These are phyloP conservation scores for Russula vinacea DNA, from an alignment of 768 basidiomycete species.

Conservation along the genomic window DNA sequence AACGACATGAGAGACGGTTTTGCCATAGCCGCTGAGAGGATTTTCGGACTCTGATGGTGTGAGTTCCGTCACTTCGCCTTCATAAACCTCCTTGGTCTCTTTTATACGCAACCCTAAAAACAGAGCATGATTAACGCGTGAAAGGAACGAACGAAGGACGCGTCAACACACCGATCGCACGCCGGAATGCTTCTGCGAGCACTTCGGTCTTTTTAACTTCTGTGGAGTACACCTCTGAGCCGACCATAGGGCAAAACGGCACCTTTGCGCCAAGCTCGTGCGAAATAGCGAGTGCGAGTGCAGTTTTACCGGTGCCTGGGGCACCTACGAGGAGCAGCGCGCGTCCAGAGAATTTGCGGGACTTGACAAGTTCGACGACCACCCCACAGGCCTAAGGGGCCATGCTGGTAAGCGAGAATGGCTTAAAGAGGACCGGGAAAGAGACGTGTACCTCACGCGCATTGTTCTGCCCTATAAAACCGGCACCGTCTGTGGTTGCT, in stretches of 20 bases:
- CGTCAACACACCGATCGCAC: slow-evolving; percentile 81
- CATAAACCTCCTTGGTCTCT: slow-evolving; percentile 98
- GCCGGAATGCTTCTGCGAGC: slow-evolving; percentile 86
- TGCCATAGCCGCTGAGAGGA: slow-evolving; percentile 95
- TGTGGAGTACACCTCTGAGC: slow-evolving; percentile 91
- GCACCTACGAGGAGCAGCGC: slow-evolving; percentile 91
- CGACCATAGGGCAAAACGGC: slow-evolving; percentile 98
- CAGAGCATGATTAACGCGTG: slow-evolving; percentile 6
- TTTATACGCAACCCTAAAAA: slow-evolving; percentile 88
- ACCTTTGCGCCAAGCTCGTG: slow-evolving; percentile 94
- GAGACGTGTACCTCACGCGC: slow-evolving; percentile 74
- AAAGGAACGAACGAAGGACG: not conserved
- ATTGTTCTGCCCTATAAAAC: slow-evolving; percentile 86
- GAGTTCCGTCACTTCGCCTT: slow-evolving; percentile 96
- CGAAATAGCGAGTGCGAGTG: slow-evolving; percentile 89
- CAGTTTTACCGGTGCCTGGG: slow-evolving; percentile 98
- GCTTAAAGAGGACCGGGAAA: not conserved
- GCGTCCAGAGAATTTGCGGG: slow-evolving; percentile 89
- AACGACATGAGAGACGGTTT: slow-evolving; percentile 97
- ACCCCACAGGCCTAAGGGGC: slow-evolving; percentile 78
- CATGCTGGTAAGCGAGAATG: not conserved
- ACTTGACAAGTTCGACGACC: slow-evolving; percentile 84
- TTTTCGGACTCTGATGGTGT: slow-evolving; percentile 97
- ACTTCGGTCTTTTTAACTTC: slow-evolving; percentile 99
- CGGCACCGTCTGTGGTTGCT: slow-evolving; percentile 68